These are phyloP conservation scores for Dipodascopsis uninucleata DNA, from an alignment of 805 yeast species.

Conservation along the genomic window DNA sequence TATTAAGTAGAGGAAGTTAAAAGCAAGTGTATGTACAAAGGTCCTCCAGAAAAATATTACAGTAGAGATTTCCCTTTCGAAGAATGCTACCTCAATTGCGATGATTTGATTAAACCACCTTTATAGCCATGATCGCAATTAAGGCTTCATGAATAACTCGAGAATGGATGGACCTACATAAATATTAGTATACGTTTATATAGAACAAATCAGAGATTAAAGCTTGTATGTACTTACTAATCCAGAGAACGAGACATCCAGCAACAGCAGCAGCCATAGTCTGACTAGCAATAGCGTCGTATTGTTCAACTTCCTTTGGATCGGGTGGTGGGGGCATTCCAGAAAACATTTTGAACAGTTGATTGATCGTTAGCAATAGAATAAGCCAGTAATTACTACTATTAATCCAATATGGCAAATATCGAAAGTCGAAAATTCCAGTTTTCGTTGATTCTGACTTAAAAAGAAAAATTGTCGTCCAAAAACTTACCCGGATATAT, in stretches of 20 bases:
- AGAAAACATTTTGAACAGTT: conserved; percentile 40
- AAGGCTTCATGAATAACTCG: conserved; percentile 13
- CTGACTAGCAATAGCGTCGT: conserved; percentile 33
- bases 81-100: no score
- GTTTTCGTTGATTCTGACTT: background rate
- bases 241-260: conserved; percentile 41
- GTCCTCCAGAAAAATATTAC: no score
- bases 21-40: no score
- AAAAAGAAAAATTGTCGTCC: background rate
- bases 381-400: no score
- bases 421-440: conserved; percentile 1
- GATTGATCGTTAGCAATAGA: background rate
- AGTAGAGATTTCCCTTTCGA: no score
- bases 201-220: background rate
- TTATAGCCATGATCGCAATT: no score
- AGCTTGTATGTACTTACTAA: conserved; percentile 34
- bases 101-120: no score
- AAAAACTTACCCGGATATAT: background rate
- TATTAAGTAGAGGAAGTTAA: no score
- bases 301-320: conserved; percentile 38
- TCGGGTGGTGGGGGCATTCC: conserved; percentile 40
- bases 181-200: background rate
- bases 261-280: conserved; percentile 34
- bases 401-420: no score
- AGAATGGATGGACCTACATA: conserved; percentile 17